Percentiles rank a stretch among this genome's conserved stretches.
These are phyloP conservation scores for Gossypium schwendimanii DNA, from an alignment of 441 rosid genomes.

Conservation along the genomic window DNA sequence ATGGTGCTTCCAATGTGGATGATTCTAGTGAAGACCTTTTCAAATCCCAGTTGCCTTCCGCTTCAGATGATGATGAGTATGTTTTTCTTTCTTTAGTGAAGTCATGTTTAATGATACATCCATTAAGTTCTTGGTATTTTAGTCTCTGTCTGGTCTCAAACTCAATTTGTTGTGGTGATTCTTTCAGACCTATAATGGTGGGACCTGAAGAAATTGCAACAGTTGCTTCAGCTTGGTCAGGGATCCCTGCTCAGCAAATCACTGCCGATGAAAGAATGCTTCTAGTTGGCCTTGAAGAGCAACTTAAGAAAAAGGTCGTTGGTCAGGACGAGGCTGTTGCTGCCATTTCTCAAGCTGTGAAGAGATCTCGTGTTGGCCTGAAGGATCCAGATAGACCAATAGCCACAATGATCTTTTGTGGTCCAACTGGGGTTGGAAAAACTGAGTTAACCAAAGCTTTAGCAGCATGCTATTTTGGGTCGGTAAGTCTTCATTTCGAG, in stretches of 20 bases:
- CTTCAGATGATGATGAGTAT: constrained; percentile 55
- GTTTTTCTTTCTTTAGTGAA: constrained; percentile 18
- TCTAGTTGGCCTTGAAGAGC: constrained; percentile 55
- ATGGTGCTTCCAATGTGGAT: constrained; percentile 32
- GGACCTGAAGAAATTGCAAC: constrained; percentile 80
- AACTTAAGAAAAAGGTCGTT: constrained; percentile 52
- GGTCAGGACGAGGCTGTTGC: constrained; percentile 78
- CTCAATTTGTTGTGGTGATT: constrained; percentile 15
- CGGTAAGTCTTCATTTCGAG: constrained; percentile 45
- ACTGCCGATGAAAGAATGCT: constrained; percentile 63
- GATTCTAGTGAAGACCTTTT: constrained; percentile 40
- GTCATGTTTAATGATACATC: constrained; percentile 8
- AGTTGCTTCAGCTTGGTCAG: constrained; percentile 69
- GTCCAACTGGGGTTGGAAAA: constrained; percentile 81
- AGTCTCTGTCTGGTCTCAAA: background rate
- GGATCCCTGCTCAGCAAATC: constrained; percentile 72
- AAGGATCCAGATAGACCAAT: constrained; percentile 68
- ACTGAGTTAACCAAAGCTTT: constrained; percentile 69
- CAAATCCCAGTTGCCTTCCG: constrained; percentile 49
- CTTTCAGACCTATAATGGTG: constrained; percentile 58
- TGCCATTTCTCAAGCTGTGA: constrained; percentile 68
- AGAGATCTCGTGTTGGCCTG: constrained; percentile 68
- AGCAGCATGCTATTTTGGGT: constrained; percentile 71
- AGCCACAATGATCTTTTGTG: constrained; percentile 75
- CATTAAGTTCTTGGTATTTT: background rate